Evolutionary conservation across 2,329 filamentous ascomycete genomes (phyloP), one percentile per base, ranked within the genome.

Genomic region (Coniochaeta sp.): DNA sequence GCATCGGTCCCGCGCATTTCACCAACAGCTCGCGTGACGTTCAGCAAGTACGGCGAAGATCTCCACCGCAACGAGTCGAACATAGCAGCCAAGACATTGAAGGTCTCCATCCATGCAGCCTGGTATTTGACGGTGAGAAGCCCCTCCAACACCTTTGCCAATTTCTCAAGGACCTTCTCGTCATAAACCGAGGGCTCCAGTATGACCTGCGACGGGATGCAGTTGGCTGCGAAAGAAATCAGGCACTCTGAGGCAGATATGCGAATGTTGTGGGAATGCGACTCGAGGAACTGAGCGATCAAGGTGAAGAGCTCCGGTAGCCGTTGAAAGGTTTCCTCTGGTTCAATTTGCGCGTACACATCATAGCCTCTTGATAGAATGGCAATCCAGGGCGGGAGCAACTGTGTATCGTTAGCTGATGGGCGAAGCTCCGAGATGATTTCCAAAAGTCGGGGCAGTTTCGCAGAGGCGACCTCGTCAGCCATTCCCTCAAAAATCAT

Each of bases 351-450:
- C 1, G 92, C 89, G 5, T 91, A 91, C 6, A 98, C 92, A 71
- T 97, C 93, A 74, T 97, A 98, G 7, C 93, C 95, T 73, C 95
- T 82, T 14, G 93, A 97, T 24, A 99, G 76, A 59, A 99, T 95
- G 14, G 95, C 95, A 67, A 99, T 91, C 95, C 95, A 99, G 0
- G 95, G 90, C 1, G 95, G 95, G 3, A 98, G 85, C 34, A 99
- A 83, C 74, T 97, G 93, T 2, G 93, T 93, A 75, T 99, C 95
- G 73, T 93, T 96, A 66, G 93, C 86, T 3, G 92, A 90, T 9
- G 95, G 95, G 66, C 93, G 91, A 65, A 99, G 78, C 72, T 98
- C 93, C 14, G 89, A 88, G 66, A 99, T 96, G 58, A 95, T 92
- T 64, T 96, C 92, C 68, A 98, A 83, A 14, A 99, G 82, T 60